Evolutionary conservation across 805 yeast genomes (phyloP), one percentile per base, ranked within the genome.

Genomic region (Blastobotrys mokoenaii): DNA sequence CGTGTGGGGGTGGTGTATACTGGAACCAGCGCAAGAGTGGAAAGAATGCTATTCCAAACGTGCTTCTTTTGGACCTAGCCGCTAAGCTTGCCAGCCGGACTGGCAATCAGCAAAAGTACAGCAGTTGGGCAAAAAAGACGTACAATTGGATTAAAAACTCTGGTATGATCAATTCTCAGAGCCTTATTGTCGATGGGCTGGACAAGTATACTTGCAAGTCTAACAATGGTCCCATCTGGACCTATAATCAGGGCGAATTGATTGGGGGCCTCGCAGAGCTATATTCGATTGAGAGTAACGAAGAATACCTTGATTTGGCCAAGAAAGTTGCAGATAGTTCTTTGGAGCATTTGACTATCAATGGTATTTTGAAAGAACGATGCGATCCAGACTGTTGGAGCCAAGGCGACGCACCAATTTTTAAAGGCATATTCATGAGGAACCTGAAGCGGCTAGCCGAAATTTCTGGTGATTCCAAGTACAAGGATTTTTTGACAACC

Each of bases 181-280:
- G 20, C 18, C 39, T 42, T 6, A 35, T 46, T 43, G 46, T 40
- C 27, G 52, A 49, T 32, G 52, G 52, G 3, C 39, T 49, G 17
- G 35, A 46, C 18, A 31, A 17, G 14, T 10, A 18, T 6, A 34
- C 31, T 35, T 49, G 52, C 33, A 8, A 32, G 14, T 46, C 40
- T 29, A 43, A 46, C 25, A 29, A 17, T 11, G 32, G 25, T 5
- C 27, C 27, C 4, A 32, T 34, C 4, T 49, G 49, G 45, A 29
- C 49, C 2, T 49, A 49, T 35, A 49, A 49, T 36, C 52, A 49
- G 18, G 52, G 52, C 4, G 49, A 46, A 4, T 40, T 49, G n/a
- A 40, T 49, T 5, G 52, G 49, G 2, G 52, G 40, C n/a, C 33
- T 49, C 10, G 39, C 46, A 2, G 49, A 46, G 27, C 36, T 46